Conservation (phyloP, 2,329 filamentous ascomycete species). For the Ascocoryne sarcoides region DNA sequence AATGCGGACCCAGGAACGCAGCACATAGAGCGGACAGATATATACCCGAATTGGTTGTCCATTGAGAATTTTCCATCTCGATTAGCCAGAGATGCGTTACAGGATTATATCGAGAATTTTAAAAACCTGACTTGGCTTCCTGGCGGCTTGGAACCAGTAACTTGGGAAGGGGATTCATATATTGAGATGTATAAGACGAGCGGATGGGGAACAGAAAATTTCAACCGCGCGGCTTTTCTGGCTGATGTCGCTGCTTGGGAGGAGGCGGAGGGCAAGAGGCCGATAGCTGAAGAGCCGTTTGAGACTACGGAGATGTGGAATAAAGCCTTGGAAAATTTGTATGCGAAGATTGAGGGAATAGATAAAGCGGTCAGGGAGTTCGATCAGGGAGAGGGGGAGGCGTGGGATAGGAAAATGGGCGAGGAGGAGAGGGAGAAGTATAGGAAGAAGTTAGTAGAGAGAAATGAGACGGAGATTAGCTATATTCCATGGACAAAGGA, state of each 20-base stretch:
- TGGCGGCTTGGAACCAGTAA: background rate
- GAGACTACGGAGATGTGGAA: background rate
- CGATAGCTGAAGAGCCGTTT: background rate
- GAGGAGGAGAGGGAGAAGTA: background rate
- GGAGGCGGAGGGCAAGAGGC: background rate
- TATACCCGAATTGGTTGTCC: background rate
- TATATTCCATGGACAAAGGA: no score
- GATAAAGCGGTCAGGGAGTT: background rate
- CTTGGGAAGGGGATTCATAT: slow-evolving; percentile 7
- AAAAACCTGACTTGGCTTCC: slow-evolving; percentile 9
- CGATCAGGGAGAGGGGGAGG: background rate
- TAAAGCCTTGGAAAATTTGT: background rate
- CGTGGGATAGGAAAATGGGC: background rate
- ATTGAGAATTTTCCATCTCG: slow-evolving; percentile 5
- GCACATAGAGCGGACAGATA: background rate
- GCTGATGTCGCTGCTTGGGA: background rate
- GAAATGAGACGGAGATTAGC: background rate
- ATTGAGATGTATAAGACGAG: slow-evolving; percentile 6
- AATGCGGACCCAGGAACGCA: slow-evolving; percentile 4
- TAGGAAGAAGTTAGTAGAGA: background rate
- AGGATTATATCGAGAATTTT: slow-evolving; percentile 10
- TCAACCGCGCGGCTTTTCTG: background rate
- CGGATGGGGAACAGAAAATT: slow-evolving; percentile 3
- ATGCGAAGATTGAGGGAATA: background rate
- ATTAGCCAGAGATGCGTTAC: slow-evolving; percentile 4